Evolutionary conservation across 179 eudicot genomes (phyloP).

Genomic region (Spinacia oleracea): DNA sequence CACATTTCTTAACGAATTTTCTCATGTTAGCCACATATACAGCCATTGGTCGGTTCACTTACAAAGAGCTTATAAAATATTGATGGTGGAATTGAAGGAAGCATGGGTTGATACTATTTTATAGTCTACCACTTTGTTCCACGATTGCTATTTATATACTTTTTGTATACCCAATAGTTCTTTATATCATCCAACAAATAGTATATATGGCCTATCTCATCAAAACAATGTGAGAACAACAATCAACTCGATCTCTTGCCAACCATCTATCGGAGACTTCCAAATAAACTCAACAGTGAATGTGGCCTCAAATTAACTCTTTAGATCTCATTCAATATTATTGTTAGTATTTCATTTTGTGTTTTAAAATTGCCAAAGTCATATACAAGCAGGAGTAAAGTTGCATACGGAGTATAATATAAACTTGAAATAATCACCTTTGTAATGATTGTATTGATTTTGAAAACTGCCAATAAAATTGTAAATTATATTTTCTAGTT

Average conservation of each 20-base stretch:
- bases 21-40: too few relatives aligned
- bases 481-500: too few relatives aligned
- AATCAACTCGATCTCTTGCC: background rate
- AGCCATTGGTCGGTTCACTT: background rate
- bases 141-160: slow-evolving; percentile 3
- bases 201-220: background rate
- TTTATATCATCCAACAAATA: slow-evolving; percentile 11
- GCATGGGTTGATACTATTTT: slow-evolving; percentile 13
- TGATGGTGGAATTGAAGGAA: background rate
- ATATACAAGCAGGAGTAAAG: too few relatives aligned
- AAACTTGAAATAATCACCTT: too few relatives aligned
- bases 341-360: too few relatives aligned
- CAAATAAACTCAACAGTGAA: background rate
- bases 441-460: too few relatives aligned
- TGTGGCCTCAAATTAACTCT: too few relatives aligned
- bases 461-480: too few relatives aligned
- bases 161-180: background rate
- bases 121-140: slow-evolving; percentile 13
- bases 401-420: too few relatives aligned
- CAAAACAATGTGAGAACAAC: background rate
- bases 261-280: background rate
- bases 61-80: background rate
- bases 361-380: too few relatives aligned
- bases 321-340: too few relatives aligned
- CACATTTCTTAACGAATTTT: too few relatives aligned